Evolutionary conservation across 805 yeast genomes (phyloP).

Genomic region (Yarrowia divulgata): DNA sequence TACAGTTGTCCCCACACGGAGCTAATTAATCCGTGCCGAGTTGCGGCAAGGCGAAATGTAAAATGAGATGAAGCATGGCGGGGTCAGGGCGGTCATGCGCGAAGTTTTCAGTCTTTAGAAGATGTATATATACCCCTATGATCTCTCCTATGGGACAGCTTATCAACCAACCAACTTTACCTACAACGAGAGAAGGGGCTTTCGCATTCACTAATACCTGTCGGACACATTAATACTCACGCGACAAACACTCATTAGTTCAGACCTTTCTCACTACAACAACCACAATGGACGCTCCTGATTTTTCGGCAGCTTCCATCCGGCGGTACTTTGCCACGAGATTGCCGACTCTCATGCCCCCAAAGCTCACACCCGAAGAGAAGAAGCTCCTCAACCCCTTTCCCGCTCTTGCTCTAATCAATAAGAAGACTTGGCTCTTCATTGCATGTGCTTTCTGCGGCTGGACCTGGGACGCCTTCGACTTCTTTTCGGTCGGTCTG

Average conservation of each 20-base stretch:
- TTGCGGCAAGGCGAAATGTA: constrained; percentile 5
- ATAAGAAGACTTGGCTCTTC: constrained; percentile 64
- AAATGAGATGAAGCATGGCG: neutral
- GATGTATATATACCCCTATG: constrained; percentile 18
- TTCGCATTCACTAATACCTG: neutral
- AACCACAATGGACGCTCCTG: constrained; percentile 41
- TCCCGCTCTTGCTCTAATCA: constrained; percentile 59
- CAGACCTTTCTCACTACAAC: neutral
- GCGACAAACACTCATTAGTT: neutral
- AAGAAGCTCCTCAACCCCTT: constrained; percentile 62
- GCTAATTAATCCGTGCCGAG: constrained; percentile 14
- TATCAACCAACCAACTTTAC: neutral
- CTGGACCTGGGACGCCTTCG: constrained; percentile 79
- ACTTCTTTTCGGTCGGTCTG: constrained; percentile 68
- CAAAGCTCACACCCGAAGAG: constrained; percentile 42
- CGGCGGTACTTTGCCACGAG: constrained; percentile 49
- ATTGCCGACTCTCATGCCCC: constrained; percentile 48
- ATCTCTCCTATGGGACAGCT: neutral
- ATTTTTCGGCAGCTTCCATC: constrained; percentile 45
- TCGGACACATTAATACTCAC: neutral
- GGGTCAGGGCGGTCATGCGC: neutral
- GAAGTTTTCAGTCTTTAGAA: neutral
- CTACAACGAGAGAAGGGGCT: neutral
- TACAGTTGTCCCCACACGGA: constrained; percentile 34
- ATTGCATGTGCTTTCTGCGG: constrained; percentile 66